phyloP scores from a whole-genome alignment of 805 yeast species.

The Pichia nakasei region DNA sequence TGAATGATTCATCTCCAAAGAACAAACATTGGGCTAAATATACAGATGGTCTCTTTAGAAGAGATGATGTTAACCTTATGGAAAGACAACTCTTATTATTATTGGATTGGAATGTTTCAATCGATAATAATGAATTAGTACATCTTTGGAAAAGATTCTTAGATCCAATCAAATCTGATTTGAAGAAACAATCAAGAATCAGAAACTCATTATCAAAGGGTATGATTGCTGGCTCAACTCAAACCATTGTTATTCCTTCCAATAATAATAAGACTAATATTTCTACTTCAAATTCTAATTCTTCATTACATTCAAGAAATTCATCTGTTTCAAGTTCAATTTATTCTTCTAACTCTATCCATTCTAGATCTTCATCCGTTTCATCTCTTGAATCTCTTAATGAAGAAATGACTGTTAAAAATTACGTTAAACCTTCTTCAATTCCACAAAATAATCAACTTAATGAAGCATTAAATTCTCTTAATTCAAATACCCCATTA shows the following conservation, averaged over 20 bases:
- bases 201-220: conserved; percentile 23
- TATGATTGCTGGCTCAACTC: conserved; percentile 23
- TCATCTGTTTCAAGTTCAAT: conserved; percentile 8
- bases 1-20: conserved; percentile 72
- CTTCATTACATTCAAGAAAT: conserved; percentile 8
- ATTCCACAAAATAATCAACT: conserved; percentile 1
- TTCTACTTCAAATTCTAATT: not conserved
- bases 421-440: not conserved
- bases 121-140: conserved; percentile 36
- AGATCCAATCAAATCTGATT: conserved; percentile 38
- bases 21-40: conserved; percentile 74
- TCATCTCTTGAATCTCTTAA: conserved; percentile 13
- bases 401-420: not conserved
- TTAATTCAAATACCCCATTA: conserved; percentile 17
- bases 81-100: conserved; percentile 66
- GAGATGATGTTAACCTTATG: conserved; percentile 69
- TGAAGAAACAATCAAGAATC: conserved; percentile 25
- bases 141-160: conserved; percentile 36
- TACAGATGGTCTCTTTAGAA: conserved; percentile 62
- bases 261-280: conserved; percentile 2
- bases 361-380: conserved; percentile 26
- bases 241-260: conserved; percentile 18
- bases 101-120: conserved; percentile 60
- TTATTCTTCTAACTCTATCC: conserved; percentile 18
- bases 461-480: conserved; percentile 5